Evolutionary conservation across 169 alveolate species (phyloP), one percentile per base, ranked within the genome.

Genomic region (Babesia divergens): DNA sequence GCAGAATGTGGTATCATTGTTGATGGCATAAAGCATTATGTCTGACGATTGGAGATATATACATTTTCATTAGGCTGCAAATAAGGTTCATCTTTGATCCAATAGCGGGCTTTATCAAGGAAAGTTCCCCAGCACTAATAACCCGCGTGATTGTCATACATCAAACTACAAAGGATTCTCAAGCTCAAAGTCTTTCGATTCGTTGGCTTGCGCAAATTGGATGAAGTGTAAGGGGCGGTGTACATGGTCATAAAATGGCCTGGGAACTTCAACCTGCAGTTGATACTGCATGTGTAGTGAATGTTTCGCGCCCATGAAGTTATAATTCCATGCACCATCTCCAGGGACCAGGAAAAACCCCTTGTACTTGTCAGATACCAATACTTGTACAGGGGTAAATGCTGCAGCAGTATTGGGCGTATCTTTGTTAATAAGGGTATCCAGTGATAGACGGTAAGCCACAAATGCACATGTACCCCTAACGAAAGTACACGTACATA

Each of bases 331-430:
- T 35, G 97, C 86, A 42, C 96, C 98, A 58, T 94, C 98, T 47
- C 94, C 99, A 26, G 99, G 99, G 43, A 97, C 96, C 92, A 98
- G 88, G 89, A 95, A 97, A 93, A 95, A 98, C 18, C 99, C 99
- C 83, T 94, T 87, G 86, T 92, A 96, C 71, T 92, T 95, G 84
- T 96, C 99, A 37, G 99, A 95, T 35, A 98, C 91, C 62, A 98
- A 85, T 74, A 98, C 86, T 86, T 97, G 97, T 4, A 94, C 98
- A 74, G 92, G 94, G 42, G 91, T 97, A 70, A 89, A 90, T 35
- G 80, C 77, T 26, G 59, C 59, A 37, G 20, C 54, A 28, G 52
- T 75, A 70, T 82, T 59, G 16, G 82, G 70, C 34, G 29, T 60
- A 18, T 69, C 82, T 74, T 83, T 64, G 53, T 72, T 84, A 14